These are phyloP conservation scores for Austroboletus novae-zelandiae DNA, from an alignment of 1,284 basidiomycete genomes.

Conservation along the genomic window DNA sequence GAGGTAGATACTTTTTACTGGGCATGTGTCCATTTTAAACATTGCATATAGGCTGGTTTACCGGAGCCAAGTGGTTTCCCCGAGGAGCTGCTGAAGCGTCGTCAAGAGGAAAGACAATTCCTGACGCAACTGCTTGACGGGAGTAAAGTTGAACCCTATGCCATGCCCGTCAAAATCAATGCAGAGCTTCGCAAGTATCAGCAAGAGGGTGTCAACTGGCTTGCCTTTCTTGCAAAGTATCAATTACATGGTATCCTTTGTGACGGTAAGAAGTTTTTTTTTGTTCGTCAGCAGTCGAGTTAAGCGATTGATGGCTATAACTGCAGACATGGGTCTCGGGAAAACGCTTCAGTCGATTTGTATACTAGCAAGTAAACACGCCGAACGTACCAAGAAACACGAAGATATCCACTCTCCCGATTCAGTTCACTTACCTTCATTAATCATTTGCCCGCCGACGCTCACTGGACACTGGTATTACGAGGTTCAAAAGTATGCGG, in stretches of 20 bases:
- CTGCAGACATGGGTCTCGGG: conserved; percentile 95
- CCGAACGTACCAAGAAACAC: conserved; percentile 77
- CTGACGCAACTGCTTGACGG: conserved; percentile 93
- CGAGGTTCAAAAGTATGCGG: conserved; percentile 92
- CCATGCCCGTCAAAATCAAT: conserved; percentile 86
- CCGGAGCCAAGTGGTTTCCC: conserved; percentile 95
- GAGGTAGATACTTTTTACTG: conserved; percentile 56
- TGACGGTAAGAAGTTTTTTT: conserved; percentile 65
- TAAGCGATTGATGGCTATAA: conserved; percentile 1
- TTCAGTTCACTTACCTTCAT: conserved; percentile 84
- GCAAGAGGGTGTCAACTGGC: conserved; percentile 98
- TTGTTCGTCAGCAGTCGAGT: not conserved
- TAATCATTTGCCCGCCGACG: conserved; percentile 97
- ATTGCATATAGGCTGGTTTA: conserved; percentile 77
- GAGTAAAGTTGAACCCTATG: conserved; percentile 90
- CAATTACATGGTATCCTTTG: conserved; percentile 98
- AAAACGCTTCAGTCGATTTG: conserved; percentile 99
- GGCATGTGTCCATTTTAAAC: not conserved
- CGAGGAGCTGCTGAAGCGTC: conserved; percentile 82
- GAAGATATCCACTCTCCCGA: conserved; percentile 73
- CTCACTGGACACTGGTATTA: conserved; percentile 99
- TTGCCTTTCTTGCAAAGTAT: conserved; percentile 96
- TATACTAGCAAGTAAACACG: conserved; percentile 92
- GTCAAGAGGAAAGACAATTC: conserved; percentile 89
- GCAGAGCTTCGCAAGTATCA: conserved; percentile 97